Percentiles rank a stretch among this genome's conserved stretches.
phyloP scores from a whole-genome alignment of 2,329 filamentous ascomycete genomes.

The Clarireedia sp. region DNA sequence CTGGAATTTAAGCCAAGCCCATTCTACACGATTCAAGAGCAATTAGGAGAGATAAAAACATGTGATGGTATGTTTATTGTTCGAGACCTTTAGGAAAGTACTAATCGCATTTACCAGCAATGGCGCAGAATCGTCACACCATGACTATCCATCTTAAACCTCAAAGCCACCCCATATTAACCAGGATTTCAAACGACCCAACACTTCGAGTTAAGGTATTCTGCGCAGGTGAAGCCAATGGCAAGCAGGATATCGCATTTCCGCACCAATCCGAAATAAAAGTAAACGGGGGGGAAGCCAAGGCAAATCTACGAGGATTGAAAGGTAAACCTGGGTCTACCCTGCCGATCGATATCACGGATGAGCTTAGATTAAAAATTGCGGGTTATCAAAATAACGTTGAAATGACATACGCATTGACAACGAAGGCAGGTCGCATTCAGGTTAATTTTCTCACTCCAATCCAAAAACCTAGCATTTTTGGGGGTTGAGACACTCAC shows the following conservation, averaged over 20 bases:
- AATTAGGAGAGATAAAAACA: constrained; percentile 55
- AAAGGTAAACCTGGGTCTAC: constrained; percentile 97
- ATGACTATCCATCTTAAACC: constrained; percentile 50
- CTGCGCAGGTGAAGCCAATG: constrained; percentile 59
- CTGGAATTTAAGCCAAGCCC: constrained; percentile 68
- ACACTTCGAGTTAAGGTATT: constrained; percentile 69
- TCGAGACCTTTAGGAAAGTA: neutral
- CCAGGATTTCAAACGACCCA: constrained; percentile 19
- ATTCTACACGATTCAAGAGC: constrained; percentile 66
- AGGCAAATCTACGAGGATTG: constrained; percentile 85
- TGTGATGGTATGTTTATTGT: constrained; percentile 58
- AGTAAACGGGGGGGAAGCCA: constrained; percentile 79
- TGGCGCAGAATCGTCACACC: constrained; percentile 34
- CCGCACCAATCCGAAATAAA: constrained; percentile 89
- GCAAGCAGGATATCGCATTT: constrained; percentile 72
- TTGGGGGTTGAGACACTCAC: neutral
- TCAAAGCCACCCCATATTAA: constrained; percentile 37
- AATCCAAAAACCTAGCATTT: constrained; percentile 12
- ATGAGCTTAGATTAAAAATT: constrained; percentile 60
- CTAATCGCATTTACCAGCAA: constrained; percentile 23
- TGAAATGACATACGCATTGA: constrained; percentile 86
- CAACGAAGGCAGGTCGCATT: constrained; percentile 60
- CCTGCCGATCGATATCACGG: constrained; percentile 84
- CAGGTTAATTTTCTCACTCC: constrained; percentile 11
- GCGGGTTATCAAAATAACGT: constrained; percentile 66